Evolutionary conservation across 2,329 filamentous ascomycete species (phyloP).

Genomic region (Cladosporium phlei): DNA sequence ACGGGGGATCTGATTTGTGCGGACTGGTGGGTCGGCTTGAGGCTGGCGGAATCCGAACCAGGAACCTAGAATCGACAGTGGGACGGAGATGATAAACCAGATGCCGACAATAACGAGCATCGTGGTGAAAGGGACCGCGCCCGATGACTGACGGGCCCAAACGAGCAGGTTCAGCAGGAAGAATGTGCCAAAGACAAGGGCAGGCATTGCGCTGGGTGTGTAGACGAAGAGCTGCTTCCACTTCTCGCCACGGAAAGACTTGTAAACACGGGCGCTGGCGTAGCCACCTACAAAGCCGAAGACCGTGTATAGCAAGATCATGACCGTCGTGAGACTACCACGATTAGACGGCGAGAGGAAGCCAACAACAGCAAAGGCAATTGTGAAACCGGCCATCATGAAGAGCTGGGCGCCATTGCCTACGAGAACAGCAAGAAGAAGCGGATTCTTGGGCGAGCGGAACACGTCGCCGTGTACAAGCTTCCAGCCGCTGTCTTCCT

Average conservation of each 20-base stretch:
- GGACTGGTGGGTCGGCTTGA: conserved; percentile 72
- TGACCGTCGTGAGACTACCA: conserved; percentile 86
- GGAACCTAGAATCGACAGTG: conserved; percentile 81
- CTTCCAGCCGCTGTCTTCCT: conserved; percentile 98
- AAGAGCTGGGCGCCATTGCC: conserved; percentile 95
- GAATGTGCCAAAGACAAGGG: conserved; percentile 78
- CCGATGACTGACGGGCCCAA: conserved; percentile 87
- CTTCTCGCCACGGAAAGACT: conserved; percentile 81
- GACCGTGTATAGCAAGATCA: conserved; percentile 87
- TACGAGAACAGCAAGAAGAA: conserved; percentile 80
- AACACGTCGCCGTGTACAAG: conserved; percentile 97
- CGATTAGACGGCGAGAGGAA: conserved; percentile 95
- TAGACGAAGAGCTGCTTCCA: conserved; percentile 93
- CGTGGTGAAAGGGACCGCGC: conserved; percentile 91
- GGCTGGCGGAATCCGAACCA: conserved; percentile 81
- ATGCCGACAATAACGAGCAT: conserved; percentile 92
- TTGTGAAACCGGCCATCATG: conserved; percentile 94
- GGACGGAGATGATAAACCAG: conserved; percentile 96
- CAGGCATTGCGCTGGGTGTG: conserved; percentile 81
- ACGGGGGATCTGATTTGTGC: conserved; percentile 95
- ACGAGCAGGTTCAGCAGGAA: conserved; percentile 95
- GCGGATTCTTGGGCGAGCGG: conserved; percentile 74
- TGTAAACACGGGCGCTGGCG: conserved; percentile 84
- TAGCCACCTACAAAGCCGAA: conserved; percentile 93
- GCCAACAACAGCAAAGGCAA: conserved; percentile 85